Evolutionary conservation across 345 rosid genomes (phyloP).

Genomic region (Eutrema yunnanense): DNA sequence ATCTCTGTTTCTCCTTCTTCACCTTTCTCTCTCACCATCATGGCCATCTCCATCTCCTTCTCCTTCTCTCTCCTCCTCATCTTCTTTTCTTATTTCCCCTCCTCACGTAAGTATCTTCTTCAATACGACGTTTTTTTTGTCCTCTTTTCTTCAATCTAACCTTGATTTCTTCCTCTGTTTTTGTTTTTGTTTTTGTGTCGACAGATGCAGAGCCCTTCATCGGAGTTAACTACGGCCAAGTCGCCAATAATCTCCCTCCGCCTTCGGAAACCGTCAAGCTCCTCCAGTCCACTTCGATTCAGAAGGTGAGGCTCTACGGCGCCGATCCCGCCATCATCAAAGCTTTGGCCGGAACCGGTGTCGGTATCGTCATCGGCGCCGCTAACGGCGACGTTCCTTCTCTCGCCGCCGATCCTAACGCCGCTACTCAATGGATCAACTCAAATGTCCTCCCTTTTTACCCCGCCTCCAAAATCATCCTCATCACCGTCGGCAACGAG

Average conservation of each 20-base stretch:
- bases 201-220: conserved; percentile 70
- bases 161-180: neutral
- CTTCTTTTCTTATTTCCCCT: conserved; percentile 22
- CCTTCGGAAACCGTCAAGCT: conserved; percentile 79
- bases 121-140: neutral
- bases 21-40: conserved; percentile 8
- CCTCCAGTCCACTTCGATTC: conserved; percentile 61
- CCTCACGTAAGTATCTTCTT: conserved; percentile 41
- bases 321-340: conserved; percentile 75
- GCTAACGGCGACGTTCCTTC: conserved; percentile 69
- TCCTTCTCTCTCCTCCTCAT: conserved; percentile 30
- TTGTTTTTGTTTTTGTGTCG: neutral
- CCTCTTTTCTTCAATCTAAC: neutral
- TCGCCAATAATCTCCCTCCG: conserved; percentile 90
- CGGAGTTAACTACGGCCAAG: conserved; percentile 85
- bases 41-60: conserved; percentile 27
- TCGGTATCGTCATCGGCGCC: conserved; percentile 75
- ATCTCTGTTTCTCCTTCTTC: neutral
- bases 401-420: conserved; percentile 76
- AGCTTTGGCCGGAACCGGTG: conserved; percentile 69
- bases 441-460: conserved; percentile 68
- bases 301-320: conserved; percentile 74
- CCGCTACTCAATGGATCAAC: conserved; percentile 68
- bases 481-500: conserved; percentile 91
- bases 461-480: conserved; percentile 78